Evolutionary conservation across 1,139 yeast genomes (phyloP), one percentile per base, ranked within the genome.

Genomic region (Pichia sp.): DNA sequence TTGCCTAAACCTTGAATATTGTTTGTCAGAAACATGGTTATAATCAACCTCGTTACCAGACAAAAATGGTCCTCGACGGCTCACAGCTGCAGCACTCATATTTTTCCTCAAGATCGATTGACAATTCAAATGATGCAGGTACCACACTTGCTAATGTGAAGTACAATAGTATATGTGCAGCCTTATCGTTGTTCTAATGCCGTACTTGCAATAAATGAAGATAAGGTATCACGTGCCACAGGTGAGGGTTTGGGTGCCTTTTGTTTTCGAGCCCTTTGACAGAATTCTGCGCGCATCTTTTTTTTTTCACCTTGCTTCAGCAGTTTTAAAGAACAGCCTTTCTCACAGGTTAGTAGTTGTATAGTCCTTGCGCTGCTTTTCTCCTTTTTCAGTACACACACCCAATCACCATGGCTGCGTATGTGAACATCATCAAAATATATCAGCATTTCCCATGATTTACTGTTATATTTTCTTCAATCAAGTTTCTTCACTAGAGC

Each of bases 21-120:
- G 71, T 3, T 63, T 55, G 60, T 83, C 93, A 4, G 77, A 69
- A 1, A 83, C 85, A 61, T 82, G 93, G 59, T 83, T 83, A 54
- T 81, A 81, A 56, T 80, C 89, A 44, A 67, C 35, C 22, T 41
- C 41, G 30, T 33, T 11, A 14, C 30, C 30, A 2, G 15, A 26
- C 5, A 26, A 10, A 14, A 28, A 10, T 15, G 2, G 28, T 4
- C 38, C 41, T 25, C 41, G 30, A 11, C 7, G 14, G 17, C 17
- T 35, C 8, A 35, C 35, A 8, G 28, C 31, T 11, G 24, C 30
- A 14, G 30, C 18, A 26, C 34, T 31, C 30, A 26, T 26, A n/a
- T n/a, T n/a, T n/a, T n/a, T n/a, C 15, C 17, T n/a, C 12, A 22
- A 22, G 24, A 6, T 22, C 24, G 10, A 22, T 22, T 22, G n/a